Percentiles rank a stretch among this genome's conserved stretches.
Conservation (phyloP, 2,329 filamentous ascomycete species). For the Aureobasidium subglaciale region DNA sequence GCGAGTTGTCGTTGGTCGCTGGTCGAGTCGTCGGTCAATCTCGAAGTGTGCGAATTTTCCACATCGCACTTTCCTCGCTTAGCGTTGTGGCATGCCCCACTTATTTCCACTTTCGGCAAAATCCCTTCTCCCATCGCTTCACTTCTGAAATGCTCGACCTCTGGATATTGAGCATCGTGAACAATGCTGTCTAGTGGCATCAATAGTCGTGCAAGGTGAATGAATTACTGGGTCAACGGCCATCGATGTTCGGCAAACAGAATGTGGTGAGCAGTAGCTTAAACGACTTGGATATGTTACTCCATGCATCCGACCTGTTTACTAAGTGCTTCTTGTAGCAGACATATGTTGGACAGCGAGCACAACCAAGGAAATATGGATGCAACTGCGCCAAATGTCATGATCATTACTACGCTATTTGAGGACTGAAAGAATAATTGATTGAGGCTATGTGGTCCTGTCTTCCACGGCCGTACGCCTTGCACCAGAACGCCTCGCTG, state of each 20-base stretch:
- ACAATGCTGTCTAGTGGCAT: background rate
- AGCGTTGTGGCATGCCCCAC: conserved; percentile 5
- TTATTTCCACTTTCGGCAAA: background rate
- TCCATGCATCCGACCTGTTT: too few relatives aligned
- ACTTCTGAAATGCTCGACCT: background rate
- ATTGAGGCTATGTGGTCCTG: background rate
- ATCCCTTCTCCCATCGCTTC: background rate
- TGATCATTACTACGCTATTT: background rate
- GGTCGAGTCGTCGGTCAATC: conserved; percentile 5
- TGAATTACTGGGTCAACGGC: too few relatives aligned
- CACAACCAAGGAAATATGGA: too few relatives aligned
- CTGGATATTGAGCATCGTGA: background rate
- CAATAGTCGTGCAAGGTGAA: too few relatives aligned
- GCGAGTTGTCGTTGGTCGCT: conserved; percentile 17
- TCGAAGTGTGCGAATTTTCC: conserved; percentile 4
- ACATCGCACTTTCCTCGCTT: conserved; percentile 11
- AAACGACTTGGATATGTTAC: too few relatives aligned
- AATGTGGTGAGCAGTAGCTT: too few relatives aligned
- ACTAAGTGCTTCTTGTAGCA: too few relatives aligned
- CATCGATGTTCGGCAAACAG: too few relatives aligned
- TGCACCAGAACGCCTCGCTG: conserved; percentile 12
- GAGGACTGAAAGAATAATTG: background rate
- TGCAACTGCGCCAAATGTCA: background rate
- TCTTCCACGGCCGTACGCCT: background rate
- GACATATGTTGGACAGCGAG: too few relatives aligned